A percentile compares a stretch with the other conserved stretches of the same genome.
Evolutionary conservation across 495 filamentous ascomycete genomes (phyloP).

Genomic region (Astrocystis sublimbata): DNA sequence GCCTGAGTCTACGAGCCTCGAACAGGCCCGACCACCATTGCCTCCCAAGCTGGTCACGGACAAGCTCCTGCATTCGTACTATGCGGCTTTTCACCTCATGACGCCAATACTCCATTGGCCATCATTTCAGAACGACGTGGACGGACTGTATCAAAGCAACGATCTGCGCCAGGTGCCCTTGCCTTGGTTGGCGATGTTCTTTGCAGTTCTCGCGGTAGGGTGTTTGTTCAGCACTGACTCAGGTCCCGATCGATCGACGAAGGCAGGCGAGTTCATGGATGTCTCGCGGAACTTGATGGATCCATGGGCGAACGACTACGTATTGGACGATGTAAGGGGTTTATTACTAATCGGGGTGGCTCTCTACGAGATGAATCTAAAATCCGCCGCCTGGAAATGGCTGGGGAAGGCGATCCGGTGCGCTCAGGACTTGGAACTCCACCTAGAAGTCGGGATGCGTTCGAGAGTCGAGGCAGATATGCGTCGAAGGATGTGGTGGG

Average conservation of each 20-base stretch:
- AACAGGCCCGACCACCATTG: slow-evolving; percentile 61
- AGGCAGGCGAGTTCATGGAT: slow-evolving; percentile 72
- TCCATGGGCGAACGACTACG: slow-evolving; percentile 81
- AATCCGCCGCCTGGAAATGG: slow-evolving; percentile 89
- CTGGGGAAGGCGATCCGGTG: slow-evolving; percentile 81
- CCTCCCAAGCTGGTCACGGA: slow-evolving; percentile 74
- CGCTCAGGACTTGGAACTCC: slow-evolving; percentile 84
- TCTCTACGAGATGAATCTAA: slow-evolving; percentile 82
- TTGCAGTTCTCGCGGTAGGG: slow-evolving; percentile 82
- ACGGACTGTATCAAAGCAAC: slow-evolving; percentile 69
- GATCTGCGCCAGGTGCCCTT: slow-evolving; percentile 63
- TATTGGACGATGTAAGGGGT: slow-evolving; percentile 73
- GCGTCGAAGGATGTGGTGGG: slow-evolving; percentile 91
- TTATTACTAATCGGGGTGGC: slow-evolving; percentile 76
- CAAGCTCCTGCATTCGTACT: slow-evolving; percentile 74
- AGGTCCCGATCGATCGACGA: slow-evolving; percentile 51
- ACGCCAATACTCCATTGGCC: slow-evolving; percentile 91
- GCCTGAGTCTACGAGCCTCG: slow-evolving; percentile 53
- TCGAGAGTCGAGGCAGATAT: slow-evolving; percentile 76
- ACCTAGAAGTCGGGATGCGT: slow-evolving; percentile 60
- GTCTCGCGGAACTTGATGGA: slow-evolving; percentile 69
- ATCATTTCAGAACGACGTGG: slow-evolving; percentile 73
- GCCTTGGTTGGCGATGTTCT: slow-evolving; percentile 81
- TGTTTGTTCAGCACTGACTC: slow-evolving; percentile 70
- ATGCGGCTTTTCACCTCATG: slow-evolving; percentile 70